Evolutionary conservation across 2,329 filamentous ascomycete species (phyloP).

Genomic region (Drechmeria coniospora): DNA sequence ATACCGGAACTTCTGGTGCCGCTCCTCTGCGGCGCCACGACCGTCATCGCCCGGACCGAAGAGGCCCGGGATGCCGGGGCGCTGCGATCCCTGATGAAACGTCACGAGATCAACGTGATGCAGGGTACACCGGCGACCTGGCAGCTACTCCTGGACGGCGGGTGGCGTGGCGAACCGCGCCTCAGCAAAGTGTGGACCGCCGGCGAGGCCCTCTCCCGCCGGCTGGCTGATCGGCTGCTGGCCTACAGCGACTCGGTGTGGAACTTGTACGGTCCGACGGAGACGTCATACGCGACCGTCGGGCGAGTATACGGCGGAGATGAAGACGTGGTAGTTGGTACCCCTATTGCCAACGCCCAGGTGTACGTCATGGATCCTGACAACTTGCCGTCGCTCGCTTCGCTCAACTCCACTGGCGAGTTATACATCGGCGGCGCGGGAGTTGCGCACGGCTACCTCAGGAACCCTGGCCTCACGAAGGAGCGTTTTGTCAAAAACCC

Average conservation of each 20-base stretch:
- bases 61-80: constrained; percentile 4
- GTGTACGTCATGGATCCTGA: constrained; percentile 28
- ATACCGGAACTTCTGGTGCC: constrained; percentile 7
- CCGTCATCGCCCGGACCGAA: constrained; percentile 5
- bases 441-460: constrained; percentile 9
- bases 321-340: constrained; percentile 6
- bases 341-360: constrained; percentile 11
- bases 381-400: constrained; percentile 15
- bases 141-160: constrained; percentile 8
- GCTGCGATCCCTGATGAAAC: constrained; percentile 4
- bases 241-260: constrained; percentile 5
- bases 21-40: constrained; percentile 6
- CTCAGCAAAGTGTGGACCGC: constrained; percentile 5
- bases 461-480: constrained; percentile 4
- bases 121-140: constrained; percentile 7
- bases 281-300: constrained; percentile 8
- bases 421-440: constrained; percentile 16
- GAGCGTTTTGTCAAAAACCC: constrained; percentile 4
- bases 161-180: constrained; percentile 4
- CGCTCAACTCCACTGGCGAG: constrained; percentile 19
- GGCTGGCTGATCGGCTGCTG: constrained; percentile 5
- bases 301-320: constrained; percentile 7
- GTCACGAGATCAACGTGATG: constrained; percentile 6
- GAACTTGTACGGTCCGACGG: constrained; percentile 17
- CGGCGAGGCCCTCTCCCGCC: constrained; percentile 4